A percentile compares a stretch with the other conserved stretches of the same genome.
Evolutionary conservation across 441 rosid species (phyloP).

Genomic region (Biscutella laevigata): DNA sequence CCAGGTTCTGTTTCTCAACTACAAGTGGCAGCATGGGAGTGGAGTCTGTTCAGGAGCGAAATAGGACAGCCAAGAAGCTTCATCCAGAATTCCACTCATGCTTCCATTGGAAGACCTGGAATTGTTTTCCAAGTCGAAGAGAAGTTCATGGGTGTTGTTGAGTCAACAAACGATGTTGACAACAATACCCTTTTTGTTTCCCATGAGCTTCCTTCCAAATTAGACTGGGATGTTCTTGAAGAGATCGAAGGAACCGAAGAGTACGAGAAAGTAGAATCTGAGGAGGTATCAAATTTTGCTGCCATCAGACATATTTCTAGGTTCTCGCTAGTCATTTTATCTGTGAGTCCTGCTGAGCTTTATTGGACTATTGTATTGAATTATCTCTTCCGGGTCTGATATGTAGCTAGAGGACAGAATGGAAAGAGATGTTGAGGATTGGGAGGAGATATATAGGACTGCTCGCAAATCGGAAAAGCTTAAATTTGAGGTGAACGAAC

Average conservation of each 20-base stretch:
- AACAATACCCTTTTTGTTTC: slow-evolving; percentile 35
- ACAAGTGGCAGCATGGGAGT: slow-evolving; percentile 67
- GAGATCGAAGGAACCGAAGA: slow-evolving; percentile 69
- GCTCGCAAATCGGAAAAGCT: slow-evolving; percentile 87
- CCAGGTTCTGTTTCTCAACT: slow-evolving; percentile 60
- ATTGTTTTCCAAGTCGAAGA: slow-evolving; percentile 60
- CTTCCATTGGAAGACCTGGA: slow-evolving; percentile 34
- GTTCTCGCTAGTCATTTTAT: slow-evolving; percentile 27
- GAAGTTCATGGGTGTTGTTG: slow-evolving; percentile 36
- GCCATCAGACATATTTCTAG: slow-evolving; percentile 32
- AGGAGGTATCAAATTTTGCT: slow-evolving; percentile 60
- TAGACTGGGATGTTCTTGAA: slow-evolving; percentile 60
- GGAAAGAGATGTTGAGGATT: slow-evolving; percentile 54
- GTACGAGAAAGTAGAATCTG: slow-evolving; percentile 67
- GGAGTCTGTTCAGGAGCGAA: slow-evolving; percentile 57
- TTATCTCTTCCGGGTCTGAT: slow-evolving; percentile 19
- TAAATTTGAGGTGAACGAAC: slow-evolving; percentile 81
- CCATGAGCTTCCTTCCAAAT: slow-evolving; percentile 51
- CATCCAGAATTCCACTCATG: slow-evolving; percentile 23
- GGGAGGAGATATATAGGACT: slow-evolving; percentile 89
- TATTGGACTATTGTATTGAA: slow-evolving; percentile 9
- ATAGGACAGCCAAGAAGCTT: slow-evolving; percentile 31
- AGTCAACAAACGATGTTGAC: slow-evolving; percentile 32
- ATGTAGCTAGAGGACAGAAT: slow-evolving; percentile 85
- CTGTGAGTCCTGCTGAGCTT: slow-evolving; percentile 16